Evolutionary conservation across 306 rosid genomes (phyloP), one percentile per base, ranked within the genome.

Genomic region (Casuarina cunninghamiana): DNA sequence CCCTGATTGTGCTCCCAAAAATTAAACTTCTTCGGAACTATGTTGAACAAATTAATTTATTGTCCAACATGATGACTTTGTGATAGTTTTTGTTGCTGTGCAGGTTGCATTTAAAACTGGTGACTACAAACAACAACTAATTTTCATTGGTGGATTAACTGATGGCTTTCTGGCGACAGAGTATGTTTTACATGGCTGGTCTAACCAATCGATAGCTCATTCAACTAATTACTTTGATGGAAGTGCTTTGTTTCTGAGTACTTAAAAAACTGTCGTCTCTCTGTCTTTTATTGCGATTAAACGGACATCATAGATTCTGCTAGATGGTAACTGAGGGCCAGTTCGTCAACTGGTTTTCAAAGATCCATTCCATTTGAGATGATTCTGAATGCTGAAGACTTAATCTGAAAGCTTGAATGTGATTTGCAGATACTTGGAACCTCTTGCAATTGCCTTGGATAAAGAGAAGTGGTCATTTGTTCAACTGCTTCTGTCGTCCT

Each of bases 21-120:
- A n/a, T 26, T 21, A 54, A 62, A 44, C 54, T 45, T 65, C 4
- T 62, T 15, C 76, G 63, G 8, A 67, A 46, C 19, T 41, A 17
- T 57, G 32, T 26, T 26, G 32, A 26, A 26, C 32, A 26, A 26
- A 26, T 26, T 26, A 26, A 2, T 84, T 48, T 35, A 58, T 2
- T 35, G 76, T 26, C 26, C 3, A 44, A 37, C 61, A 13, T 17
- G 72, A 19, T 45, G 4, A 65, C 39, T 72, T 60, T 44, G 44
- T 73, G 81, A 77, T 66, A 26, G 37, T 43, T 80, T 50, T 39
- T 54, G 73, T 71, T 55, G 4, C 66, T 53, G 15, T 85, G 70
- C 89, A 96, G 99, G 99, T 93, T 87, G 99, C 99, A 2, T 93
- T 96, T 83, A 93, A 93, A 84, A 88, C 96, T 16, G 98, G 99